These are phyloP conservation scores for Lactarius tabidus DNA, from an alignment of 768 basidiomycete genomes.

Conservation along the genomic window DNA sequence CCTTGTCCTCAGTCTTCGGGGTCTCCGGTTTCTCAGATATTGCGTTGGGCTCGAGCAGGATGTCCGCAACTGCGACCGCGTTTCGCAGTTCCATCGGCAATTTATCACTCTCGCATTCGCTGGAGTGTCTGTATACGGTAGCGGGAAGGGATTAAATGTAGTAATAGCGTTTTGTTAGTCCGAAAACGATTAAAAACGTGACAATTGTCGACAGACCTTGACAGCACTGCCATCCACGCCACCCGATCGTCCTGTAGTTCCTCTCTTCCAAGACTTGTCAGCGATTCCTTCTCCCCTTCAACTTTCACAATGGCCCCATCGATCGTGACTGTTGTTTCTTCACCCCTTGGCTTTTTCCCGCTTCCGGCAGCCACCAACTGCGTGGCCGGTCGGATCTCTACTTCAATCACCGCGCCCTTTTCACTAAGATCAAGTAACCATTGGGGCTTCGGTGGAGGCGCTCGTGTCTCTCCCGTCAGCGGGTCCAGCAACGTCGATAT, in stretches of 20 bases:
- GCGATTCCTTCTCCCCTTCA: slow-evolving; percentile 69
- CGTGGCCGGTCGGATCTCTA: slow-evolving; percentile 47
- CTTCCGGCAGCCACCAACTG: slow-evolving; percentile 18
- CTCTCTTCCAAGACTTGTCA: slow-evolving; percentile 67
- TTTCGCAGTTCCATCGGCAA: slow-evolving; percentile 57
- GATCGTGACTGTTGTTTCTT: slow-evolving; percentile 37
- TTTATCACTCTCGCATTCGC: slow-evolving; percentile 49
- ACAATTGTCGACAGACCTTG: slow-evolving; percentile 47
- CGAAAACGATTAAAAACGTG: slow-evolving; percentile 13
- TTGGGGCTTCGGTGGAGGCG: slow-evolving; percentile 56
- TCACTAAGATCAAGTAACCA: slow-evolving; percentile 72
- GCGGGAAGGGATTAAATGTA: slow-evolving; percentile 16
- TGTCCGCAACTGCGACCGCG: slow-evolving; percentile 58
- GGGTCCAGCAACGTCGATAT: slow-evolving; percentile 77
- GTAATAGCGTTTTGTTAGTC: slow-evolving; percentile 10
- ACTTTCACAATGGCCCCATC: slow-evolving; percentile 43
- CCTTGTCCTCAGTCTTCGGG: slow-evolving; percentile 26
- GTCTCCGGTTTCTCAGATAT: slow-evolving; percentile 18
- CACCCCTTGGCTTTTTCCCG: slow-evolving; percentile 31
- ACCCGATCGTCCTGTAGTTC: slow-evolving; percentile 72
- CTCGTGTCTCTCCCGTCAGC: slow-evolving; percentile 62
- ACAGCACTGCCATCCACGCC: slow-evolving; percentile 60
- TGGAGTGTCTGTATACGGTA: slow-evolving; percentile 37
- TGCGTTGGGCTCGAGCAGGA: slow-evolving; percentile 46
- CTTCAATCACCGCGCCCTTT: slow-evolving; percentile 53